Percentiles rank a stretch among this genome's conserved stretches.
Conservation (phyloP, 306 rosid genomes). For the Vicia faba region DNA sequence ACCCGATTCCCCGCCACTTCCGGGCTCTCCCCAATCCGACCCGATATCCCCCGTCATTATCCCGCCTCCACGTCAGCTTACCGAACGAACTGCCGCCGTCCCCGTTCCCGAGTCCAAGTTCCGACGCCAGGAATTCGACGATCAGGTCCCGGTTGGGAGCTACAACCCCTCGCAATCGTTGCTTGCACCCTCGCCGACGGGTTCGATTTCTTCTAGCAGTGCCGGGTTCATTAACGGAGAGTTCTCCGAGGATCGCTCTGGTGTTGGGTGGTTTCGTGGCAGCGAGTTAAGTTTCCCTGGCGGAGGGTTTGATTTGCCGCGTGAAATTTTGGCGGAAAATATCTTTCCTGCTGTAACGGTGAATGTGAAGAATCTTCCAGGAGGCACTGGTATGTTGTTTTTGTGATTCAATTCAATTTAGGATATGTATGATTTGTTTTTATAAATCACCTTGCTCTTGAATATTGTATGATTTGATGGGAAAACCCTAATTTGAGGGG, state of each 20-base stretch:
- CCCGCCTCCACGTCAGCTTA: constrained; percentile 63
- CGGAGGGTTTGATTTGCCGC: constrained; percentile 46
- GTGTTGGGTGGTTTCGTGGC: constrained; percentile 42
- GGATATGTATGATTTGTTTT: neutral
- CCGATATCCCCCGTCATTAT: constrained; percentile 57
- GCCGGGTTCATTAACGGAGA: constrained; percentile 49
- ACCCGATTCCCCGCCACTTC: constrained; percentile 22
- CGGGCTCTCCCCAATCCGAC: constrained; percentile 43
- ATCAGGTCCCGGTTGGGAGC: constrained; percentile 54
- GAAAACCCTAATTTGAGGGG: too few species aligned
- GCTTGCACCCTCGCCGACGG: constrained; percentile 51
- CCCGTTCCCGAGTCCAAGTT: constrained; percentile 62
- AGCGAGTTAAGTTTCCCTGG: constrained; percentile 50
- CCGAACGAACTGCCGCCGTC: constrained; percentile 63
- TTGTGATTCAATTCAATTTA: constrained; percentile 9
- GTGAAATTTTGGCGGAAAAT: constrained; percentile 19
- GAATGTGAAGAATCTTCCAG: constrained; percentile 38
- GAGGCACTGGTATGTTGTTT: constrained; percentile 44
- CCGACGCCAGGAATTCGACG: constrained; percentile 46
- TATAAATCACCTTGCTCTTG: too few species aligned
- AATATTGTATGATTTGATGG: too few species aligned
- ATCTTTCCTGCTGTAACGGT: constrained; percentile 4
- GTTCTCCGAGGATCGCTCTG: constrained; percentile 58
- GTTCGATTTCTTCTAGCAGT: constrained; percentile 51
- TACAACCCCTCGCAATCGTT: constrained; percentile 55